Percentiles rank a stretch among this genome's conserved stretches.
Conservation (phyloP, 2,329 filamentous ascomycete species). For the Fusarium burgessii region DNA sequence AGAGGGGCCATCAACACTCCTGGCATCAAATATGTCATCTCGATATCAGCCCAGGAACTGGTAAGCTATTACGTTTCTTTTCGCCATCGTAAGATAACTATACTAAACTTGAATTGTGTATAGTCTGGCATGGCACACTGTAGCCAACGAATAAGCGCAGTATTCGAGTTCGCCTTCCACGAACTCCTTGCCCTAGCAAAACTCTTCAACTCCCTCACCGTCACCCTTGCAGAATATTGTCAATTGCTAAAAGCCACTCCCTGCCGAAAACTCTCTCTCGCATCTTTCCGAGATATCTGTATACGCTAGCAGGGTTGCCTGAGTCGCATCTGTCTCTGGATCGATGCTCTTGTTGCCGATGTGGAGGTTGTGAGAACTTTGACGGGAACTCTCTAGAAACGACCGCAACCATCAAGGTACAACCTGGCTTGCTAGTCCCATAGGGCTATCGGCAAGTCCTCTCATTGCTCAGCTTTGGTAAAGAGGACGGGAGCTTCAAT, state of each 20-base stretch:
- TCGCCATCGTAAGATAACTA: background rate
- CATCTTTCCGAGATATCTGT: slow-evolving; percentile 6
- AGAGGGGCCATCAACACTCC: background rate
- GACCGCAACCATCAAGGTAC: slow-evolving; percentile 1
- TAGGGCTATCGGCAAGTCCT: slow-evolving; percentile 2
- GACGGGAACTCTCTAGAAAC: slow-evolving; percentile 7
- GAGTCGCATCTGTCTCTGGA: slow-evolving; percentile 3
- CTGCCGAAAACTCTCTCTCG: slow-evolving; percentile 13
- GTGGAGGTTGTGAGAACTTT: background rate
- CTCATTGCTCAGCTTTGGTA: background rate
- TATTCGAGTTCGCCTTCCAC: background rate
- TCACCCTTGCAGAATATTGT: slow-evolving; percentile 1
- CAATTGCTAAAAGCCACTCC: background rate
- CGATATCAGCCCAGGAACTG: slow-evolving; percentile 1
- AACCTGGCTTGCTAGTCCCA: background rate
- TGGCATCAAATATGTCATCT: slow-evolving; percentile 4
- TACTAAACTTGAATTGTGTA: background rate
- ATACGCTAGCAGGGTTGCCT: slow-evolving; percentile 14
- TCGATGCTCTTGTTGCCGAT: background rate
- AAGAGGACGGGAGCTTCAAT: slow-evolving; percentile 1
- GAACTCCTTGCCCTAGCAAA: slow-evolving; percentile 1
- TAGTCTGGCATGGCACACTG: background rate
- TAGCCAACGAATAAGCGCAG: background rate
- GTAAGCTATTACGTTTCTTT: background rate
- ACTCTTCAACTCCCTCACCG: background rate